Conservation (phyloP, 352 stramenopile species). For the Globisporangium orthogonon region DNA sequence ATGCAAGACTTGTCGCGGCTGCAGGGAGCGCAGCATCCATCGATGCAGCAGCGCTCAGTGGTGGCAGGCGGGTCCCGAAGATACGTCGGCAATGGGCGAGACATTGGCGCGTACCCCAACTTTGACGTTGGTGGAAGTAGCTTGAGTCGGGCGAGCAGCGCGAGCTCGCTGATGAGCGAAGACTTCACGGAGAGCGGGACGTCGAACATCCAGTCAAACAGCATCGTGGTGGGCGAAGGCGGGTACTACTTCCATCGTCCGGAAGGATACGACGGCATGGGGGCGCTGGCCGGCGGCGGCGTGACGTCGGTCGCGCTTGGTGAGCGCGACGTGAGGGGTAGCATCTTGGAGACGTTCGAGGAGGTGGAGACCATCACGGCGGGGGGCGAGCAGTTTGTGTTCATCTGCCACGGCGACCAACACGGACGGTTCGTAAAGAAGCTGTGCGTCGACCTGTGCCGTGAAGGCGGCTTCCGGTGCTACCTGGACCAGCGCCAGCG, state of each 20-base stretch:
- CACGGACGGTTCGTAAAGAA: conserved; percentile 69
- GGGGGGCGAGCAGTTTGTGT: conserved; percentile 70
- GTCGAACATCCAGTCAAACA: conserved; percentile 36
- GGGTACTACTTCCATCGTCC: conserved; percentile 69
- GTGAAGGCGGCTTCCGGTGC: conserved; percentile 53
- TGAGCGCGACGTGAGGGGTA: conserved; percentile 25
- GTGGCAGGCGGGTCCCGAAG: conserved; percentile 16
- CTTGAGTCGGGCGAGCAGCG: conserved; percentile 35
- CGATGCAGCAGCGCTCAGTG: conserved; percentile 24
- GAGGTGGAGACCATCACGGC: conserved; percentile 45
- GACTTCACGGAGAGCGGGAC: conserved; percentile 21
- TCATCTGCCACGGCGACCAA: conserved; percentile 76
- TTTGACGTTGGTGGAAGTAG: conserved; percentile 27
- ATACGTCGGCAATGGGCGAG: conserved; percentile 19
- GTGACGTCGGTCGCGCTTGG: conserved; percentile 1
- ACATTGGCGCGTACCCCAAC: conserved; percentile 20
- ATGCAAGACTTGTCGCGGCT: conserved; percentile 6
- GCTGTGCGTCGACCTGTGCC: conserved; percentile 61
- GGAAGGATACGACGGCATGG: conserved; percentile 8
- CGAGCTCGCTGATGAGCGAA: conserved; percentile 38
- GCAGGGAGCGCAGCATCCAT: conserved; percentile 19
- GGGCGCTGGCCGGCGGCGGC: conserved; percentile 4
- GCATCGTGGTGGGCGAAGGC: conserved; percentile 54
- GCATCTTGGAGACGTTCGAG: conserved; percentile 53
- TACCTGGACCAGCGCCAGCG: conserved; percentile 55